These are phyloP conservation scores for Penicillium sp. DNA, from an alignment of 2,329 filamentous ascomycete genomes.

Conservation along the genomic window DNA sequence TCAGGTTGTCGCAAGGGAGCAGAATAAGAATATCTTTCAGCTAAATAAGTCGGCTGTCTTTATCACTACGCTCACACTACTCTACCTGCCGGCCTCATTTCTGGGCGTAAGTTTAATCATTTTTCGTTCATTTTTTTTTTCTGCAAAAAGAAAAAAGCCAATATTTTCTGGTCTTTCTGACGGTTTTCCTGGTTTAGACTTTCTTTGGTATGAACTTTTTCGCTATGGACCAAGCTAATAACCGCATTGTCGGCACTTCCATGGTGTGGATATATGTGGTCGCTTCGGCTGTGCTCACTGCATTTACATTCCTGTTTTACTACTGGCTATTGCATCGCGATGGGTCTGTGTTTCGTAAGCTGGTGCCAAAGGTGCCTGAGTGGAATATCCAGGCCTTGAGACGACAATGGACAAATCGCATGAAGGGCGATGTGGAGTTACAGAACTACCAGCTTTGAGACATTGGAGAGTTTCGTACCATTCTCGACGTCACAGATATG, in stretches of 20 bases:
- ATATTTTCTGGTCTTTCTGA: neutral
- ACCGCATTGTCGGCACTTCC: slow-evolving; percentile 35
- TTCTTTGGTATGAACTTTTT: slow-evolving; percentile 51
- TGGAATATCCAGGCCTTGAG: neutral
- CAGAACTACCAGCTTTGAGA: neutral
- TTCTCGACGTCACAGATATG: too few species aligned
- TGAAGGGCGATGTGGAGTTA: neutral
- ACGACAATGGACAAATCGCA: neutral
- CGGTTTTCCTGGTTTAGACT: slow-evolving; percentile 25
- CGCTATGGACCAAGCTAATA: slow-evolving; percentile 34
- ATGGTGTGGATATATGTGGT: slow-evolving; percentile 48
- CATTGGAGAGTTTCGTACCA: too few species aligned
- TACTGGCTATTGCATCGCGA: slow-evolving; percentile 6
- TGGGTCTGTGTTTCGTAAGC: neutral
- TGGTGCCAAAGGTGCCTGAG: neutral
- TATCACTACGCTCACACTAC: slow-evolving; percentile 35
- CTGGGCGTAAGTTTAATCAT: slow-evolving; percentile 34
- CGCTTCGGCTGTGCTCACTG: slow-evolving; percentile 35
- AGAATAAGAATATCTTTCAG: slow-evolving; percentile 29
- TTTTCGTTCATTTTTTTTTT: too few species aligned
- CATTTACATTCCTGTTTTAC: slow-evolving; percentile 33
- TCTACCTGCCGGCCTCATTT: slow-evolving; percentile 43
- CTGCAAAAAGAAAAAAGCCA: too few species aligned
- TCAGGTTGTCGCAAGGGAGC: slow-evolving; percentile 17
- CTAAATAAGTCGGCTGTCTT: slow-evolving; percentile 34